Evolutionary conservation across 2,329 filamentous ascomycete genomes (phyloP).

Genomic region (Taxawa tesnikishii): DNA sequence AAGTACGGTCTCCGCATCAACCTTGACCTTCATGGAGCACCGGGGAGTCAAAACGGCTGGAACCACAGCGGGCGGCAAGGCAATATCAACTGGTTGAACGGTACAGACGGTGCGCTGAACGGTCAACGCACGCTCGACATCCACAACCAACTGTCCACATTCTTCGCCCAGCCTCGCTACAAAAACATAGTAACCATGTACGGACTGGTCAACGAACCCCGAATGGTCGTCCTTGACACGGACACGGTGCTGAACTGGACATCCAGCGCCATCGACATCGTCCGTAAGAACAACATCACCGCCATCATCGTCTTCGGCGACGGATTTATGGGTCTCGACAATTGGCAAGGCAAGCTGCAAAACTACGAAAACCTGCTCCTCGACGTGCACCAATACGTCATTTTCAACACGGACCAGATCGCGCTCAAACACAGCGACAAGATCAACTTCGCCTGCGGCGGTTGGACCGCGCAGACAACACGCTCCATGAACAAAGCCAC

Average conservation of each 20-base stretch:
- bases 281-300: conserved; percentile 64
- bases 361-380: conserved; percentile 62
- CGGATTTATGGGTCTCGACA: conserved; percentile 80
- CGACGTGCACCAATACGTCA: conserved; percentile 98
- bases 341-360: conserved; percentile 79
- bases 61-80: conserved; percentile 86
- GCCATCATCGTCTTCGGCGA: conserved; percentile 77
- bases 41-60: conserved; percentile 94
- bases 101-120: conserved; percentile 70
- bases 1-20: conserved; percentile 89
- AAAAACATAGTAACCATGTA: conserved; percentile 87
- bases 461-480: conserved; percentile 70
- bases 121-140: conserved; percentile 72
- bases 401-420: conserved; percentile 88
- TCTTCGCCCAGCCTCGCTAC: conserved; percentile 90
- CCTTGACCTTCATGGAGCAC: conserved; percentile 81
- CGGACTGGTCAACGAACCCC: conserved; percentile 86
- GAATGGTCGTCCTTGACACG: conserved; percentile 57
- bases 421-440: conserved; percentile 70
- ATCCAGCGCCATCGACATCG: conserved; percentile 53
- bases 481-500: conserved; percentile 59
- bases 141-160: conserved; percentile 74
- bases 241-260: conserved; percentile 70
- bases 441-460: conserved; percentile 73
- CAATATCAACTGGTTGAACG: conserved; percentile 75